phyloP scores from a whole-genome alignment of 2,329 filamentous ascomycete species.

The Diplodia sapinea region DNA sequence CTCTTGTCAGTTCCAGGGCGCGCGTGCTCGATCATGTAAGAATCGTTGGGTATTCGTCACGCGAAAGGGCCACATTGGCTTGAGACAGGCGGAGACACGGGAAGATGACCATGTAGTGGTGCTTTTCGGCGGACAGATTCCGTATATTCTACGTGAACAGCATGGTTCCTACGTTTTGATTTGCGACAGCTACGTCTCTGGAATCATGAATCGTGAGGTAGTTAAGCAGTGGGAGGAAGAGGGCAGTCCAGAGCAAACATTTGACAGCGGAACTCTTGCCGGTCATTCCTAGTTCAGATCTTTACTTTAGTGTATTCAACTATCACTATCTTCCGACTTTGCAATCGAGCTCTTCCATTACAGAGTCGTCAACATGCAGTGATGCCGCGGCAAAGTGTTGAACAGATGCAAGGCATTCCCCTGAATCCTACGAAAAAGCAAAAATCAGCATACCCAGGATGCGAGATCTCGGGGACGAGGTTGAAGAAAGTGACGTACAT shows the following conservation, averaged over 20 bases:
- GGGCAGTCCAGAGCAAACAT: not conserved
- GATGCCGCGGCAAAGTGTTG: too few species aligned
- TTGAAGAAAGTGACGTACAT: too few species aligned
- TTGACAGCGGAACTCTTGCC: not conserved
- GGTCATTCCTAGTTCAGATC: not conserved
- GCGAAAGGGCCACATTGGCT: not conserved
- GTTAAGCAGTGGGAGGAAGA: not conserved
- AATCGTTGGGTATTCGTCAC: not conserved
- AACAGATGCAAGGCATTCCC: too few species aligned
- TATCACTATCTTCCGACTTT: not conserved
- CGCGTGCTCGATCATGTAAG: not conserved
- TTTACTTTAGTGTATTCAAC: not conserved
- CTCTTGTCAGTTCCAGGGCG: not conserved
- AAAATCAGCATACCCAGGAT: too few species aligned
- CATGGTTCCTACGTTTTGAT: too few species aligned
- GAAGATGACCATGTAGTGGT: not conserved
- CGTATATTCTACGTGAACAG: too few species aligned
- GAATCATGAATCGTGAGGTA: not conserved
- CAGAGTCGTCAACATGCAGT: not conserved
- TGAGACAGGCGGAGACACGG: not conserved
- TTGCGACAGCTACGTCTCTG: too few species aligned
- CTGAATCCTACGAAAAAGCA: too few species aligned
- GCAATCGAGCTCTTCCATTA: not conserved
- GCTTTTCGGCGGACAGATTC: not conserved
- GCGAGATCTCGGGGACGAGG: too few species aligned